Evolutionary conservation across 2,329 filamentous ascomycete genomes (phyloP), one percentile per base, ranked within the genome.

Genomic region (Arthroderma uncinatum): DNA sequence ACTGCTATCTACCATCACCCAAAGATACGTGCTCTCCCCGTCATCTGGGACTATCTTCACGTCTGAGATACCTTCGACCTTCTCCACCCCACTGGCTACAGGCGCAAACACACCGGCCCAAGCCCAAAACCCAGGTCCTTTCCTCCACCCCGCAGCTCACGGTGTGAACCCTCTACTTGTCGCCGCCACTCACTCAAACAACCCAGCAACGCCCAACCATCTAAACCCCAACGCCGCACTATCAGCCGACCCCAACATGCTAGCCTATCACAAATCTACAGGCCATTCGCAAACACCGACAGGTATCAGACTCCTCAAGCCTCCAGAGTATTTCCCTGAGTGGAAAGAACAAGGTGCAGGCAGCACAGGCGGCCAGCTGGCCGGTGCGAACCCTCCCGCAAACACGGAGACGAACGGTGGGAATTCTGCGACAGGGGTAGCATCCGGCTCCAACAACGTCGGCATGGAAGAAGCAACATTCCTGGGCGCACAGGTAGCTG

Each of bases 41-140:
- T 91, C 86, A 28, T 92, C 89, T 1, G 90, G 89, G 54, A 96
- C 91, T 42, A 97, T 97, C 66, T 97, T 97, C 78, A 95, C 91
- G 36, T 95, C 90, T 21, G 93, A 98, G 72, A 83, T 97, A 37
- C 93, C 93, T 6, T 96, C 90, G 7, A 92, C 93, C 73, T 82
- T 96, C 68, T 90, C 88, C 30, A 97, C 93, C 0, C 93, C 93
- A 1, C 81, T 86, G 9, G 91, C 89, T 19, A 97, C 92, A 34
- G 83, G 90, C 14, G 93, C 95, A 71, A 97, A 92, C 1, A 94
- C 93, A 0, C 89, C 88, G 1, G 66, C 75, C 50, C 62, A 64
- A 33, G 71, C 70, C 67, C 77, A 66, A 70, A 76, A 62, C 65
- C 74, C 65, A 63, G 76, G 68, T 60, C 78, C 71, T 54, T 76